Evolutionary conservation across 2,329 filamentous ascomycete species (phyloP).

Genomic region (Pseudogymnoascus sp.): DNA sequence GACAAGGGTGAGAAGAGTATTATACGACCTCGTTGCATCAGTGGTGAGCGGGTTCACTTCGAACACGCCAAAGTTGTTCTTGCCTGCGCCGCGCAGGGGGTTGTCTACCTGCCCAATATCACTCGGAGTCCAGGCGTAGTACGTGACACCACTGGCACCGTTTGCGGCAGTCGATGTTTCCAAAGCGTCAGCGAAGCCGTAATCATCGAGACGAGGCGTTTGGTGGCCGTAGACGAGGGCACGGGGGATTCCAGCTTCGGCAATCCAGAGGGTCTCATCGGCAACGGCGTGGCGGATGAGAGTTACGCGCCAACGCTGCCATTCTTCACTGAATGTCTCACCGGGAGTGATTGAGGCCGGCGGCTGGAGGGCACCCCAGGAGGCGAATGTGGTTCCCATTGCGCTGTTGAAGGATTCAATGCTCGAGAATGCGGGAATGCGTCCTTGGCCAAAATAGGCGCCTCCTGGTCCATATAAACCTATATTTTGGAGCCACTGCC

Average conservation of each 20-base stretch:
- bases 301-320: constrained; percentile 13
- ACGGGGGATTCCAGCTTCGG: constrained; percentile 11
- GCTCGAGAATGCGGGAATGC: constrained; percentile 11
- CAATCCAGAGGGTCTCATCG: constrained; percentile 15
- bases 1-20: constrained; percentile 10
- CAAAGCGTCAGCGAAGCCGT: constrained; percentile 11
- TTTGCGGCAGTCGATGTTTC: constrained; percentile 14
- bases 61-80: constrained; percentile 14
- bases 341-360: constrained; percentile 12
- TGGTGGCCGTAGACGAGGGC: constrained; percentile 15
- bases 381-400: constrained; percentile 11
- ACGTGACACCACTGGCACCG: constrained; percentile 13
- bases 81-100: constrained; percentile 10
- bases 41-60: constrained; percentile 14
- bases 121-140: constrained; percentile 13
- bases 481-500: constrained; percentile 15
- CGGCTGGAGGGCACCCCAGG: constrained; percentile 12
- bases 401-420: constrained; percentile 13
- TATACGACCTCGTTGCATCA: constrained; percentile 9
- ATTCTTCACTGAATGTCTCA: constrained; percentile 13
- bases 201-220: constrained; percentile 14
- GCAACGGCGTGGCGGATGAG: constrained; percentile 12
- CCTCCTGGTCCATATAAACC: constrained; percentile 14
- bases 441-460: constrained; percentile 12
- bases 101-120: constrained; percentile 11